Base-by-base conservation (phyloP, 228 moss, liverwort and hornwort species). In the Sphagnum magellanicum region DNA sequence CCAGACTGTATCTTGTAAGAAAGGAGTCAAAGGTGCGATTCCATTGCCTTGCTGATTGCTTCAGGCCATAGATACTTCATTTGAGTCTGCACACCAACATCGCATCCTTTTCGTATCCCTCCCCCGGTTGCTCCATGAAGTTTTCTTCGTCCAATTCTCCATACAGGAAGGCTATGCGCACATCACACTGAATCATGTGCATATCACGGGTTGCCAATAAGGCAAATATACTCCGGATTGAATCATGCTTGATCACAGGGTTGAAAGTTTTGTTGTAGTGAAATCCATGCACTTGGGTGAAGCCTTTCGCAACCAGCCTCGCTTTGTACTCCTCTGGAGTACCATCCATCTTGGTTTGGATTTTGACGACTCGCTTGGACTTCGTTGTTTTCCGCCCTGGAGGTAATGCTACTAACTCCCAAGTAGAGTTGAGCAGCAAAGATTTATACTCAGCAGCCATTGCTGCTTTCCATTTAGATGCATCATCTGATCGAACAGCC, bases 121-220 rank as follows among this genome's bases (percentile, higher is more conserved):
- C 7, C 8, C n/a, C n/a, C n/a, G 53, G 67, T 67, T 67, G 67
- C 6, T 67, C 16, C 67, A 67, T 67, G 32, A 53, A 67, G 3
- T 52, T 67, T 49, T 51, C 55, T 65, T 51, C 52, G 5, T 6
- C 6, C 5, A 72, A 15, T 10, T 47, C 6, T 5, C 67, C 57
- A 59, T 66, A 6, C 4, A 66, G 67, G 16, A 51, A 67, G 17
- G 52, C 4, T 10, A 50, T 73, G 4, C 17, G 6, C 2, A 70
- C 51, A 61, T 70, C 60, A 10, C 4, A 50, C 16, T 70, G 70
- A 12, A 47, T 10, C 5, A 70, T 52, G 1, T 70, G 7, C 50
- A 61, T 8, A 59, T 70, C 13, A 49, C 50, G 51, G 6, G 15
- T 49, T 8, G 48, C 70, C 48, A n/a, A 4, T 11, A 70, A 4